Base-by-base conservation (phyloP, 805 yeast genomes). In the Myxozyma kluyveri region DNA sequence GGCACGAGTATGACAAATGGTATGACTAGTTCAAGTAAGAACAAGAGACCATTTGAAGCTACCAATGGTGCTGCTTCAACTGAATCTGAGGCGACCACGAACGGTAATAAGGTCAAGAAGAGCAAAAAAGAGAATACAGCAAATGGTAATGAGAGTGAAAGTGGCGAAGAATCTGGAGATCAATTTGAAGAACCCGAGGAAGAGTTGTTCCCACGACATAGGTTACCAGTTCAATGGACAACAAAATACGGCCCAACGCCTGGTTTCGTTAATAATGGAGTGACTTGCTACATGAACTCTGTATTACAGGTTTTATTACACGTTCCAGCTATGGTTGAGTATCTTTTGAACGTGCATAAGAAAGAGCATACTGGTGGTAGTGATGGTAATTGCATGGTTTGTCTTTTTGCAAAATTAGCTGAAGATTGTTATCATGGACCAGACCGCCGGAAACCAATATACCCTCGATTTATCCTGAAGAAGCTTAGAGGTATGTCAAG, bases 201-300 rank as follows among this genome's bases (percentile, higher is more conserved):
- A 22, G 40, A 31, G 35, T 37, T 56, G 22, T 56, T 43, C 21
- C 58, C 54, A 9, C 27, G 42, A 14, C 49, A 47, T 36, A 7
- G 17, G 29, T 33, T 56, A 3, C 49, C 60, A 3, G 27, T 53
- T 5, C 17, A 27, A 7, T 56, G 60, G 60, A 49, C 47, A 5
- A 45, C 42, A 33, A 21, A 49, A 17, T 54, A 49, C 18, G 29
- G 23, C 2, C 10, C 24, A 12, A 54, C 60, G 2, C 62, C 64
- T 9, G 99, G 99, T 0, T 72, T 91, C 45, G 69, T 86, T 45
- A 91, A 91, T 68, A 90, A 85, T 61, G 97, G 97, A 37, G 98
- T 93, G 42, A 91, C 98, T 2, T 91, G 99, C 68, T 91, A 91
- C 71, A 90, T 91, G 79, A 91, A 93, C 68, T 84, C 96, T 4